A percentile compares a stretch with the other conserved stretches of the same genome.
Conservation (phyloP, 352 stramenopile species). For the Globisporangium splendens region DNA sequence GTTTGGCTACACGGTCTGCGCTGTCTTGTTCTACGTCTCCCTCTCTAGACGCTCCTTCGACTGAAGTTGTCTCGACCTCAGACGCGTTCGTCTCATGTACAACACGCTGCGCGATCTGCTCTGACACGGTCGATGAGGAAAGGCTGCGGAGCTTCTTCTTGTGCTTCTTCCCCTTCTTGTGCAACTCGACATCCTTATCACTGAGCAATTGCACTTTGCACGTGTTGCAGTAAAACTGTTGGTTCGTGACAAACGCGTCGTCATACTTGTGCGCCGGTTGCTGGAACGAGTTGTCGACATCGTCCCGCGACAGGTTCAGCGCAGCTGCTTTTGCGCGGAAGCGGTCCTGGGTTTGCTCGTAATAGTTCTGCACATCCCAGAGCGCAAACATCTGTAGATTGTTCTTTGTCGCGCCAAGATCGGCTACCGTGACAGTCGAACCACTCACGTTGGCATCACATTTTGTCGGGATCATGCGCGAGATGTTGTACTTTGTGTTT, state of each 20-base stretch:
- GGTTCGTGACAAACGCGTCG: slow-evolving; percentile 38
- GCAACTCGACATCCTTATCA: slow-evolving; percentile 67
- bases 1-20: slow-evolving; percentile 17
- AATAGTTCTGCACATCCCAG: slow-evolving; percentile 57
- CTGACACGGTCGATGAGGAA: slow-evolving; percentile 46
- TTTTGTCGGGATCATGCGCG: slow-evolving; percentile 75
- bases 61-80: background rate
- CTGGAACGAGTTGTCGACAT: slow-evolving; percentile 31
- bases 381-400: slow-evolving; percentile 73
- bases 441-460: slow-evolving; percentile 19
- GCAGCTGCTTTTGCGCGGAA: slow-evolving; percentile 44
- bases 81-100: background rate
- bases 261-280: slow-evolving; percentile 30
- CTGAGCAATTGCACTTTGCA: slow-evolving; percentile 74
- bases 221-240: slow-evolving; percentile 59
- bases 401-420: slow-evolving; percentile 59
- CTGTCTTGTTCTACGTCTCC: background rate
- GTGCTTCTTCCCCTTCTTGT: slow-evolving; percentile 80
- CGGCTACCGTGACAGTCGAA: slow-evolving; percentile 46
- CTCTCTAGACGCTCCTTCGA: background rate
- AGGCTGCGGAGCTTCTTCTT: slow-evolving; percentile 68
- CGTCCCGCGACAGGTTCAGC: slow-evolving; percentile 22
- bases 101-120: slow-evolving; percentile 31
- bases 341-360: slow-evolving; percentile 46
- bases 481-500: slow-evolving; percentile 91